These are phyloP conservation scores for Cryptococcus amylolentus DNA, from an alignment of 1,284 basidiomycete species.

Conservation along the genomic window DNA sequence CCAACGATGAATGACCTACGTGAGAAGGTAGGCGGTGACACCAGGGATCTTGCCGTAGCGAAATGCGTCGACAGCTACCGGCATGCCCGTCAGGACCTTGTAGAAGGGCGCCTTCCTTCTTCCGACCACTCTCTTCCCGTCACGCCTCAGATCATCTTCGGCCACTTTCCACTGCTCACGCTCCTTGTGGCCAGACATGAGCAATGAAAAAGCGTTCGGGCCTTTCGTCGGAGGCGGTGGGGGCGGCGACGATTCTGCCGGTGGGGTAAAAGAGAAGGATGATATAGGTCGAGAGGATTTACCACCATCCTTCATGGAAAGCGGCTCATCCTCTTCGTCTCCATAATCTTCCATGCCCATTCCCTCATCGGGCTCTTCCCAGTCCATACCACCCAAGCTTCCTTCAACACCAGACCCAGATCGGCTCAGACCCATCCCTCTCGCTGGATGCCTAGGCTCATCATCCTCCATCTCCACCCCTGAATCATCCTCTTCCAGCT, in stretches of 20 bases:
- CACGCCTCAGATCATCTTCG: constrained; percentile 45
- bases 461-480: constrained; percentile 7
- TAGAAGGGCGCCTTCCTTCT: constrained; percentile 84
- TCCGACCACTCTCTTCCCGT: constrained; percentile 51
- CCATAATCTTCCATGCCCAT: constrained; percentile 49
- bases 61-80: constrained; percentile 93
- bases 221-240: constrained; percentile 20
- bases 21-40: constrained; percentile 83
- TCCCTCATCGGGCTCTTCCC: constrained; percentile 46
- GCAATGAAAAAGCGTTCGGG: constrained; percentile 64
- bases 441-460: background rate
- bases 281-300: constrained; percentile 24
- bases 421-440: background rate
- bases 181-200: constrained; percentile 79
- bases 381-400: constrained; percentile 19
- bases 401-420: background rate
- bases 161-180: constrained; percentile 80
- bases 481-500: constrained; percentile 18
- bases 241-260: constrained; percentile 4
- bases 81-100: constrained; percentile 94
- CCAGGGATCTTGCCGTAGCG: constrained; percentile 85
- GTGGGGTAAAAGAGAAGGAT: constrained; percentile 19
- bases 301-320: constrained; percentile 1
- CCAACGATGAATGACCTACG: constrained; percentile 53
- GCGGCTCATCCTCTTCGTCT: constrained; percentile 24